phyloP scores from a whole-genome alignment of 225 moss, liverwort and hornwort species.

The Polytrichum commune region DNA sequence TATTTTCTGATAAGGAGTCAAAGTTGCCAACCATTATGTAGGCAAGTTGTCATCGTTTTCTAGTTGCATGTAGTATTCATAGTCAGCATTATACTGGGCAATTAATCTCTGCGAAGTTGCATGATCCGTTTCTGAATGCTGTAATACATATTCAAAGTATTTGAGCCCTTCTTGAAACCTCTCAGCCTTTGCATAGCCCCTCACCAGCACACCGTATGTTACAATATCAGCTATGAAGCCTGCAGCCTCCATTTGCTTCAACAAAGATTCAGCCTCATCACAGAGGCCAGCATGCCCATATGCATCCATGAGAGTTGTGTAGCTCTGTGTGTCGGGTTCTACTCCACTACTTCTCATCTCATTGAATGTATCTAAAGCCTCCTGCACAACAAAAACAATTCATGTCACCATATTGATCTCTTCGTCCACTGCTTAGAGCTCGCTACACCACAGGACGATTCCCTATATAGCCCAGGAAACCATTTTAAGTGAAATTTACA shows the following conservation, averaged over 20 bases:
- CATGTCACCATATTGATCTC: too few relatives aligned
- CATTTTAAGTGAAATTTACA: too few relatives aligned
- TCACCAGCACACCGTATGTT: conserved; percentile 68
- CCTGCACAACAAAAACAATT: conserved; percentile 51
- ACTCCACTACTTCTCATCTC: conserved; percentile 82
- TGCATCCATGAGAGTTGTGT: conserved; percentile 92
- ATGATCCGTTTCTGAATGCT: conserved; percentile 51
- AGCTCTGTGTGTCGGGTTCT: conserved; percentile 75
- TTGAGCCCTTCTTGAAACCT: conserved; percentile 75
- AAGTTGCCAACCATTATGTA: too few relatives aligned
- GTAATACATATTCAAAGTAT: conserved; percentile 67
- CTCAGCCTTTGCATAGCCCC: conserved; percentile 79
- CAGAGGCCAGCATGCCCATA: conserved; percentile 80
- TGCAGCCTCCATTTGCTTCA: conserved; percentile 67
- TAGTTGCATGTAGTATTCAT: conserved; percentile 19
- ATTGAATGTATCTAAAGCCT: conserved; percentile 62
- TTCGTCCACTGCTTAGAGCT: too few relatives aligned
- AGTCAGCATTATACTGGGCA: conserved; percentile 54
- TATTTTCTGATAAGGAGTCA: too few relatives aligned
- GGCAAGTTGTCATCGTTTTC: too few relatives aligned
- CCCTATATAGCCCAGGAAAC: too few relatives aligned
- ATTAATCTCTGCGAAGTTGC: conserved; percentile 57
- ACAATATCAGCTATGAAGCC: conserved; percentile 79
- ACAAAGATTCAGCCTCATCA: conserved; percentile 57
- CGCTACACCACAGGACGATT: too few relatives aligned